phyloP scores from a whole-genome alignment of 2,329 filamentous ascomycete genomes.

The Xylariales sp. region DNA sequence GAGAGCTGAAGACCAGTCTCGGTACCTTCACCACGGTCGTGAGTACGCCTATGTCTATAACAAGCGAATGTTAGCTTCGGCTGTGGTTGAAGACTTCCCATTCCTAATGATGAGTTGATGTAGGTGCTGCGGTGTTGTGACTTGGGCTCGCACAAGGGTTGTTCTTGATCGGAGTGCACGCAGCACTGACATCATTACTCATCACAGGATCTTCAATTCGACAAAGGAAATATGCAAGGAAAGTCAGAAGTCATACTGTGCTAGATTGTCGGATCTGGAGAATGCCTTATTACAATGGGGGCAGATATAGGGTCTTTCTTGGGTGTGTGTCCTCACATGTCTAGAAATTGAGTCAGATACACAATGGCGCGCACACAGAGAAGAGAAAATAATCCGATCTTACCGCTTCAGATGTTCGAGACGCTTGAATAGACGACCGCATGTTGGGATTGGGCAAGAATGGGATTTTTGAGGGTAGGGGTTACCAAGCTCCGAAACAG shows the following conservation, averaged over 20 bases:
- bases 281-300: constrained; percentile 99
- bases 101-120: constrained; percentile 49
- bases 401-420: constrained; percentile 99
- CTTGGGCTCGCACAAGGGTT: constrained; percentile 45
- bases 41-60: constrained; percentile 83
- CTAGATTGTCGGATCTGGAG: constrained; percentile 97
- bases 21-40: constrained; percentile 72
- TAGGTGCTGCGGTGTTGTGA: constrained; percentile 53
- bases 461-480: constrained; percentile 98
- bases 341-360: constrained; percentile 70
- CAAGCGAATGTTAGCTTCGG: constrained; percentile 55
- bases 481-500: constrained; percentile 88
- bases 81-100: constrained; percentile 39
- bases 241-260: constrained; percentile 76
- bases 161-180: constrained; percentile 47
- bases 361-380: constrained; percentile 54
- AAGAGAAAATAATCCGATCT: constrained; percentile 62
- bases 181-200: constrained; percentile 56
- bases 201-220: constrained; percentile 54
- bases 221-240: constrained; percentile 54
- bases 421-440: constrained; percentile 96
- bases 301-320: constrained; percentile 98
- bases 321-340: constrained; percentile 98
- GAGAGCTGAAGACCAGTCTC: constrained; percentile 71
- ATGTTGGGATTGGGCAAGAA: constrained; percentile 98